Percentiles rank a stretch among this genome's conserved stretches.
Evolutionary conservation across 805 yeast species (phyloP).

Genomic region (Candida golubevii): DNA sequence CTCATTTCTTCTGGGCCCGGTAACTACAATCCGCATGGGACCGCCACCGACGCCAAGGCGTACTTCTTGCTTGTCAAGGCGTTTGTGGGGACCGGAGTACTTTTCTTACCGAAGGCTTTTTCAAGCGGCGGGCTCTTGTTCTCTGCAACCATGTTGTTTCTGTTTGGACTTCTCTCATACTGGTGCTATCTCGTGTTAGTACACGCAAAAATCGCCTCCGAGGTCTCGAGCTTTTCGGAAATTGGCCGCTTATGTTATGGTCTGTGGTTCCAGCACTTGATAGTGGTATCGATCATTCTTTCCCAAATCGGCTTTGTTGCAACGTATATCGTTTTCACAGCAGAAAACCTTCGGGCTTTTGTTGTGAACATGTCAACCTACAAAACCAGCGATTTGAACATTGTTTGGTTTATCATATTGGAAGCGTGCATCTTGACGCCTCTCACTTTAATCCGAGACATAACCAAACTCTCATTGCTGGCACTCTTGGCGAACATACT

Average conservation of each 20-base stretch:
- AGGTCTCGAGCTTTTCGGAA: constrained; percentile 75
- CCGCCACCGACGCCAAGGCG: constrained; percentile 70
- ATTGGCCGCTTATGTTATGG: constrained; percentile 67
- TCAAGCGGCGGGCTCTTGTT: constrained; percentile 68
- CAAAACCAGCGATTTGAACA: constrained; percentile 35
- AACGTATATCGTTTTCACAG: constrained; percentile 75
- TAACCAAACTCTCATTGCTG: constrained; percentile 67
- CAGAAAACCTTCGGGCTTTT: constrained; percentile 68
- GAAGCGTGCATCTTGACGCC: constrained; percentile 64
- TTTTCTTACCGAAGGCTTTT: constrained; percentile 67
- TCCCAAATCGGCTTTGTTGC: constrained; percentile 80
- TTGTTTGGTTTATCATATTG: constrained; percentile 43
- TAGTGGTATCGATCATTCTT: constrained; percentile 57
- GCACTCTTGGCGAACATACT: constrained; percentile 70
- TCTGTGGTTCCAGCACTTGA: constrained; percentile 56
- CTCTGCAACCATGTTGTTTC: constrained; percentile 46
- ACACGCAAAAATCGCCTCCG: constrained; percentile 51
- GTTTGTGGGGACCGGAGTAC: constrained; percentile 72
- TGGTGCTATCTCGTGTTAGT: constrained; percentile 74
- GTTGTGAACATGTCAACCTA: constrained; percentile 44
- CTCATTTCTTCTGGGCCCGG: constrained; percentile 21
- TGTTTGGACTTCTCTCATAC: constrained; percentile 67
- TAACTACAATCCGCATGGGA: constrained; percentile 37
- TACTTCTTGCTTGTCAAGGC: constrained; percentile 69
- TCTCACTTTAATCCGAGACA: constrained; percentile 67